Percentiles rank a stretch among this genome's conserved stretches.
phyloP scores from a whole-genome alignment of 75 land plant genomes.

The Chamaecyparis obtusa region DNA sequence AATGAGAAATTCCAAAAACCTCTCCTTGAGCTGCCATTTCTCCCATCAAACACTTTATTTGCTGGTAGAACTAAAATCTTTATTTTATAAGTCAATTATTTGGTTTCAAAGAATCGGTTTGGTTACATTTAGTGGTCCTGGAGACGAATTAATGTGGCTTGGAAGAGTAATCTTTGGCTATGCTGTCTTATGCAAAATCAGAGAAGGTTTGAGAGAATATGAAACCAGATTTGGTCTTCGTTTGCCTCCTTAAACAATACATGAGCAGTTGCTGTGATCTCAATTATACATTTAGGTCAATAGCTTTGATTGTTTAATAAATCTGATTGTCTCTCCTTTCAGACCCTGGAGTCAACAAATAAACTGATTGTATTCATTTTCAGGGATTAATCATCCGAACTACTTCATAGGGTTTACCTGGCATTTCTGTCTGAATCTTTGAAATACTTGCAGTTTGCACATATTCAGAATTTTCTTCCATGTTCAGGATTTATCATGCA shows the following conservation, averaged over 20 bases:
- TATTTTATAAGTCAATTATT: not conserved
- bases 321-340: not conserved
- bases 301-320: not conserved
- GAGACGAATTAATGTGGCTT: not conserved
- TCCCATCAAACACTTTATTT: not conserved
- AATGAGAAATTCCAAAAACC: too few relatives aligned
- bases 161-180: not conserved
- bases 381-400: not conserved
- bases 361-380: not conserved
- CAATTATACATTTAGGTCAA: not conserved
- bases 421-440: not conserved
- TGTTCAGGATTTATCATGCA: not conserved
- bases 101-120: not conserved
- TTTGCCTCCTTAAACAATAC: not conserved
- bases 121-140: not conserved
- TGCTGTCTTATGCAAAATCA: not conserved
- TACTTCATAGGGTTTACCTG: not conserved
- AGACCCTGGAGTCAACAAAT: not conserved
- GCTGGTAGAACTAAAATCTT: not conserved
- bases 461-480: not conserved
- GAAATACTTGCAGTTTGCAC: not conserved
- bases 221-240: not conserved
- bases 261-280: not conserved
- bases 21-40: too few relatives aligned
- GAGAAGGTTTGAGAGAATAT: not conserved